These are phyloP conservation scores for Phyllosticta paracitricarpa DNA, from an alignment of 2,329 filamentous ascomycete species.

Conservation along the genomic window DNA sequence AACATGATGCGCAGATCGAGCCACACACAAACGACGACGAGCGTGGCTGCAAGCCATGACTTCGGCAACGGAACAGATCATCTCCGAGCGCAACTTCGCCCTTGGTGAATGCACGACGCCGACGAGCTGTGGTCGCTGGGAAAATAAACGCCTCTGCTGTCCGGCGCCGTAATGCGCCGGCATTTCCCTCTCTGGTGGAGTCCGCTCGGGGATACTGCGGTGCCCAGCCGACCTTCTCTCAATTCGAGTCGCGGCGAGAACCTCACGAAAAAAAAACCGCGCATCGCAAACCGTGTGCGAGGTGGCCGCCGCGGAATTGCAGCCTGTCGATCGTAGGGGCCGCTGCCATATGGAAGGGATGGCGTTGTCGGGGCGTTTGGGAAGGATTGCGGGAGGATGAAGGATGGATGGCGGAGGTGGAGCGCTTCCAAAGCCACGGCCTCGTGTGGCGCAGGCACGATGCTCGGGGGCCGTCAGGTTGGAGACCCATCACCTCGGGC, in stretches of 20 bases:
- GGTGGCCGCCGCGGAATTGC: background rate
- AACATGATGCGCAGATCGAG: background rate
- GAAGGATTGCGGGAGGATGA: background rate
- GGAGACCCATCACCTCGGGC: too few species aligned
- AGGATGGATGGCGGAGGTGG: background rate
- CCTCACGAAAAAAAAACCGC: background rate
- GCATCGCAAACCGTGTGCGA: background rate
- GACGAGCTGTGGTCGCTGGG: background rate
- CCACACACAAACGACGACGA: background rate
- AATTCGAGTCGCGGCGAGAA: background rate
- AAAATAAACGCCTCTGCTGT: background rate
- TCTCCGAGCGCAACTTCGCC: background rate
- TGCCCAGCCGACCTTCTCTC: background rate
- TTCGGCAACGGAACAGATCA: background rate
- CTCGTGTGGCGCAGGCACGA: background rate
- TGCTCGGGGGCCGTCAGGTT: background rate
- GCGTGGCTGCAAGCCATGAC: background rate
- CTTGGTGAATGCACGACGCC: background rate
- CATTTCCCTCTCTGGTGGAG: background rate
- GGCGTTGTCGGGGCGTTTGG: background rate
- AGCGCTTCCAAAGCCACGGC: background rate
- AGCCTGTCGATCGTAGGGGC: background rate
- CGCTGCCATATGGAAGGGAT: background rate
- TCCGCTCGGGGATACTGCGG: background rate
- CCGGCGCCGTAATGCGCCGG: background rate